Conservation (phyloP, 73 alveolate genomes). For the Paramecium octaurelia region DNA sequence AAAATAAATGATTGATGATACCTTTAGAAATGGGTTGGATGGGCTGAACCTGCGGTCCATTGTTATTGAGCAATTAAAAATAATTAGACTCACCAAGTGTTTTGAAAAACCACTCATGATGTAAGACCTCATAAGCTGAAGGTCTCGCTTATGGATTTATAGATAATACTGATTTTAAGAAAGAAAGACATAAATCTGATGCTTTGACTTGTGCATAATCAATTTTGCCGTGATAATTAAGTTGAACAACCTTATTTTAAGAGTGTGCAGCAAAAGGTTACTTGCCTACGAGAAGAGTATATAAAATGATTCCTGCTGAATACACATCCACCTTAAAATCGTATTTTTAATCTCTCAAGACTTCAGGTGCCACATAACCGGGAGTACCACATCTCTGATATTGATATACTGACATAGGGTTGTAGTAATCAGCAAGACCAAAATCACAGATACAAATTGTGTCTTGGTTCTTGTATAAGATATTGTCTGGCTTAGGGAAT, state of each 20-base stretch:
- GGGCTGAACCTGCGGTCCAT: not conserved
- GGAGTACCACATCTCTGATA: constrained; percentile 60
- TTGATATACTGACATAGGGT: constrained; percentile 22
- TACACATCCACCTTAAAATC: constrained; percentile 45
- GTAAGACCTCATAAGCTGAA: constrained; percentile 37
- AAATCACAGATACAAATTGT: constrained; percentile 7
- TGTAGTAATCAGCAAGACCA: constrained; percentile 46
- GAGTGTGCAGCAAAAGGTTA: constrained; percentile 23
- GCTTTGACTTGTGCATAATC: constrained; percentile 3
- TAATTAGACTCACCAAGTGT: not conserved
- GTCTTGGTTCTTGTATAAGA: not conserved
- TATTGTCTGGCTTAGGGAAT: constrained; percentile 45
- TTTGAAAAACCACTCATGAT: constrained; percentile 34
- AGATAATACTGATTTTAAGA: not conserved
- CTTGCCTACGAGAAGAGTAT: constrained; percentile 8
- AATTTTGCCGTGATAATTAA: not conserved
- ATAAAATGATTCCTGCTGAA: constrained; percentile 49
- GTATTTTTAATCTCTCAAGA: constrained; percentile 49
- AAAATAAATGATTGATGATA: not conserved
- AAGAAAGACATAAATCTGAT: not conserved
- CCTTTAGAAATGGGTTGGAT: not conserved
- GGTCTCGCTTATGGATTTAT: constrained; percentile 24
- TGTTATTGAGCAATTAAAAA: not conserved
- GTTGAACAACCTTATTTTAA: not conserved
- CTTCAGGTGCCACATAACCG: constrained; percentile 61